Conservation (phyloP, 139 green algal species). For the Closterium sp. region DNA sequence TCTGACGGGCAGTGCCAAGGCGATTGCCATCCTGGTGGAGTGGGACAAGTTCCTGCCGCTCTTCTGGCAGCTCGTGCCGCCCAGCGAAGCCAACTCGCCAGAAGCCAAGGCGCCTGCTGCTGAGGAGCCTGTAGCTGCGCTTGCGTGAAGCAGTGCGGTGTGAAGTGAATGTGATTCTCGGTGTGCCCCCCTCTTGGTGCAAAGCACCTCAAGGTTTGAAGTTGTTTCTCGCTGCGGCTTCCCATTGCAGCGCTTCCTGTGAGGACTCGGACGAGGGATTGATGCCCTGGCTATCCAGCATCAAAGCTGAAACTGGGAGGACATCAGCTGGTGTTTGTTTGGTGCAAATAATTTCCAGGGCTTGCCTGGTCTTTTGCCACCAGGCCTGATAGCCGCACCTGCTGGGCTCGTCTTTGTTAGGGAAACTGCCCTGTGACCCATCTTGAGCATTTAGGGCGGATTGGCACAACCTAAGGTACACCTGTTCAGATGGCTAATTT, state of each 20-base stretch:
- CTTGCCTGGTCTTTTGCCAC: not conserved
- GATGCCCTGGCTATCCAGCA: too few relatives aligned
- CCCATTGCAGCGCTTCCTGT: too few relatives aligned
- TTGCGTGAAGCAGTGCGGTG: not conserved
- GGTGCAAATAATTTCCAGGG: not conserved
- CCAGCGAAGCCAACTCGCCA: conserved; percentile 72
- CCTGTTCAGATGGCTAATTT: too few relatives aligned
- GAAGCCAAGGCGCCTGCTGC: conserved; percentile 57
- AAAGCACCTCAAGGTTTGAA: not conserved
- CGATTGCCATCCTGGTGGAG: conserved; percentile 71
- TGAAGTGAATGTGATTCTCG: too few relatives aligned
- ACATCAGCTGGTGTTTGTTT: not conserved
- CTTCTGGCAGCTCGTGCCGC: conserved; percentile 98
- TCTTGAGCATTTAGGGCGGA: too few relatives aligned
- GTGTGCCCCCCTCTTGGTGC: too few relatives aligned
- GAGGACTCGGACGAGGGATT: too few relatives aligned
- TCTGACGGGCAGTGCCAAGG: conserved; percentile 76
- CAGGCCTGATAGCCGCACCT: too few relatives aligned
- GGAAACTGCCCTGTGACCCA: too few relatives aligned
- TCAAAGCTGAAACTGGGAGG: too few relatives aligned
- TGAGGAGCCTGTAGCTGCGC: conserved; percentile 2
- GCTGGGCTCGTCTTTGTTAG: too few relatives aligned
- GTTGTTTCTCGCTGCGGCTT: not conserved
- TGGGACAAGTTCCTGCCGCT: conserved; percentile 73
- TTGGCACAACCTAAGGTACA: too few relatives aligned